phyloP scores from a whole-genome alignment of 78 protist genomes.

The Dictyostelium capitatum region DNA sequence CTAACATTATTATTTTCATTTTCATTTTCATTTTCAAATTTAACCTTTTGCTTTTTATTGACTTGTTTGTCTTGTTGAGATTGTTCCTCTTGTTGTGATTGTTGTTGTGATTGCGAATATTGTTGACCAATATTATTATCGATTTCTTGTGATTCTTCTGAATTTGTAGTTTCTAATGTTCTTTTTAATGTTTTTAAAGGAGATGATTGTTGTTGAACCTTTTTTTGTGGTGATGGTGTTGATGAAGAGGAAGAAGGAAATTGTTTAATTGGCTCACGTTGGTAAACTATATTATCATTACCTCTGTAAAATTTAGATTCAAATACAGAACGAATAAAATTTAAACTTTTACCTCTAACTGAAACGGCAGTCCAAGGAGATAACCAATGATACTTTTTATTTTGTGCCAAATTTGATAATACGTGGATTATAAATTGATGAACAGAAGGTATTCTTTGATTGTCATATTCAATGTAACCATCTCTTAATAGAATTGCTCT shows the following conservation, averaged over 20 bases:
- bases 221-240: slow-evolving; percentile 9
- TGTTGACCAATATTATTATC: not conserved
- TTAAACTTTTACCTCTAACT: slow-evolving; percentile 57
- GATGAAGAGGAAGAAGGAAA: not conserved
- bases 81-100: too few species aligned
- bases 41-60: not conserved
- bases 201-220: not conserved
- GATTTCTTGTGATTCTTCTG: not conserved
- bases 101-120: not conserved
- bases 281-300: not conserved
- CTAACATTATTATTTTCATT: not conserved
- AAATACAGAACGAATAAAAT: slow-evolving; percentile 51
- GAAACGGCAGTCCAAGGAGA: slow-evolving; percentile 56
- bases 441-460: slow-evolving; percentile 43
- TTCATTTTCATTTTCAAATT: not conserved
- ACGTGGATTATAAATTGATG: slow-evolving; percentile 48
- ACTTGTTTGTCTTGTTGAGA: not conserved
- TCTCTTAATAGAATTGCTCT: slow-evolving; percentile 21
- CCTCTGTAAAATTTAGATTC: slow-evolving; percentile 5
- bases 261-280: not conserved
- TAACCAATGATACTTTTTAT: slow-evolving; percentile 65
- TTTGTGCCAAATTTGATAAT: slow-evolving; percentile 32
- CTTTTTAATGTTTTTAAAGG: not conserved
- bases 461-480: slow-evolving; percentile 64
- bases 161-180: not conserved